Evolutionary conservation across 2,329 filamentous ascomycete genomes (phyloP), one percentile per base, ranked within the genome.

Genomic region (Ascosphaera apis): DNA sequence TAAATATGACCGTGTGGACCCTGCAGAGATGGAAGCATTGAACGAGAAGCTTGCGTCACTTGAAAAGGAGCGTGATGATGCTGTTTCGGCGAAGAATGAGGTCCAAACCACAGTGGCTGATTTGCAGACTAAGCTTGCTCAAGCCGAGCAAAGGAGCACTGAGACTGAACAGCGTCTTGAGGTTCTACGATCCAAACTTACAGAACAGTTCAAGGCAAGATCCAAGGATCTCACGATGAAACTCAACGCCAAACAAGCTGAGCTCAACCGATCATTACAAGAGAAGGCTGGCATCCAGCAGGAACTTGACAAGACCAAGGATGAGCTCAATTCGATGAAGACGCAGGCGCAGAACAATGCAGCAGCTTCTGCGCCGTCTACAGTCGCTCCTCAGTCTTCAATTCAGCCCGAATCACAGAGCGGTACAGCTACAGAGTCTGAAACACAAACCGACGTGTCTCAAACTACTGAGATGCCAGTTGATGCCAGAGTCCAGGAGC

Each of bases 1-100:
- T 44, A 93, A 92, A 52, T 93, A 95, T 50, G 84, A 92, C 45
- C 80, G 86, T 38, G 81, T 91, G 36, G 88, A 98, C 50, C 86
- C 88, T 31, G 81, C 80, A 2, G 86, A 95, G 49, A 69, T 93
- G 51, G 86, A 95, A 47, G 74, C 77, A 40, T 66, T 98, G 39
- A 92, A 88, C 59, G 72, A 78, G 49, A 74, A 75, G 40, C 69
- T 93, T 36, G 59, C 70, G 4, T 59, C 58, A 1, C 57, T 84
- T 8, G 66, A 81, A 50, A 58, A 62, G 19, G 76, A 84, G 49
- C 67, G 73, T 5, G 66, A 77, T 43, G 73, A 82, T 41, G 58
- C 79, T 8, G 58, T 68, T 35, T 53, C 60, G 2, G 62, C 63
- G 45, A 64, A 58, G 44, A 58, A 57, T 37, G 48, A 53, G 4